Evolutionary conservation across 1,139 yeast genomes (phyloP).

Genomic region (Kodamaea sp.): DNA sequence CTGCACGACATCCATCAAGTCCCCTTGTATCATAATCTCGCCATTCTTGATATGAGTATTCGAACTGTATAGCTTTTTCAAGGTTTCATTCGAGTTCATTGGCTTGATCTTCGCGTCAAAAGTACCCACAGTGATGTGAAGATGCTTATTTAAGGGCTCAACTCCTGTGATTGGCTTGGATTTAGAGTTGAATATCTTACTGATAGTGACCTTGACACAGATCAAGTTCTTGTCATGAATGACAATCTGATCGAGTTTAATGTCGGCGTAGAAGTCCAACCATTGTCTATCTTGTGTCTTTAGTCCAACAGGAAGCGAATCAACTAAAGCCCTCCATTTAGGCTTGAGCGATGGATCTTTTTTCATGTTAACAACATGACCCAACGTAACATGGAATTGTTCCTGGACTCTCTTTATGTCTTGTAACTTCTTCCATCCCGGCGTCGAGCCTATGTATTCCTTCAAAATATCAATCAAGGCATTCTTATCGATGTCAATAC

Average conservation of each 20-base stretch:
- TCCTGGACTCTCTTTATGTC: constrained; percentile 42
- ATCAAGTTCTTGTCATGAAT: constrained; percentile 50
- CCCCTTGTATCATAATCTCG: constrained; percentile 3
- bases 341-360: constrained; percentile 18
- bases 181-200: constrained; percentile 20
- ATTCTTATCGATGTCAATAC: constrained; percentile 20
- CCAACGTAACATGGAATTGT: constrained; percentile 75
- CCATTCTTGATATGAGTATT: background rate
- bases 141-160: constrained; percentile 38
- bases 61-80: constrained; percentile 9
- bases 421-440: constrained; percentile 28
- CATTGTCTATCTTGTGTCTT: constrained; percentile 2
- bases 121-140: constrained; percentile 81
- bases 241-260: constrained; percentile 43
- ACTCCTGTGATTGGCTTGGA: constrained; percentile 19
- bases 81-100: constrained; percentile 27
- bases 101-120: constrained; percentile 46
- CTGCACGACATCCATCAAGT: constrained; percentile 3
- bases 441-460: too few species aligned
- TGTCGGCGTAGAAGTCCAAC: constrained; percentile 28
- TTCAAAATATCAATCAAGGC: background rate
- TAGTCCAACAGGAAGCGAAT: constrained; percentile 8
- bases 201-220: constrained; percentile 52
- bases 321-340: constrained; percentile 23
- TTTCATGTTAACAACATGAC: constrained; percentile 45